phyloP scores from a whole-genome alignment of 2,329 filamentous ascomycete species.

The Corinectria fuckeliana region DNA sequence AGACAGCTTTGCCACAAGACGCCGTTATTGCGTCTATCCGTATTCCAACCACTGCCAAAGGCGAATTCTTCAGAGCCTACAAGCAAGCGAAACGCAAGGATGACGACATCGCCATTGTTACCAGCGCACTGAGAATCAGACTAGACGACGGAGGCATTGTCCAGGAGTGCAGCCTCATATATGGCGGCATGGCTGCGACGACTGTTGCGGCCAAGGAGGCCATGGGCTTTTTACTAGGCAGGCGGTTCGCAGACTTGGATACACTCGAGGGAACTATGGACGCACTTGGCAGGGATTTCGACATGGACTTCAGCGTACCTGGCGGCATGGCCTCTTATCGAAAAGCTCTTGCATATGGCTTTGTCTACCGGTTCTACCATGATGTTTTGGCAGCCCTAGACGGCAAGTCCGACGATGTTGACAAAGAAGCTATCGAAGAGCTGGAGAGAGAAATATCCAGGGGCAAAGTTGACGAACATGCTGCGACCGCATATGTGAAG shows the following conservation, averaged over 20 bases:
- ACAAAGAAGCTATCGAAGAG: constrained; percentile 79
- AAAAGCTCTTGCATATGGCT: constrained; percentile 86
- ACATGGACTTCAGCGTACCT: constrained; percentile 87
- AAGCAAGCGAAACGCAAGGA: constrained; percentile 98
- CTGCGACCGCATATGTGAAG: constrained; percentile 79
- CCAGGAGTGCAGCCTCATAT: constrained; percentile 79
- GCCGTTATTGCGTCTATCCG: constrained; percentile 85
- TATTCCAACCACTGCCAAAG: constrained; percentile 80
- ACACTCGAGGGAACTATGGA: constrained; percentile 91
- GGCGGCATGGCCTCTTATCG: constrained; percentile 98
- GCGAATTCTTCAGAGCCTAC: constrained; percentile 87
- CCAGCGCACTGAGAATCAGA: constrained; percentile 78
- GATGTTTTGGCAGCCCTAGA: constrained; percentile 75
- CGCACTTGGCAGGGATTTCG: constrained; percentile 87
- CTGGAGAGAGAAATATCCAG: constrained; percentile 84
- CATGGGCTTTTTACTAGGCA: constrained; percentile 75
- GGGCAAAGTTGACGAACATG: constrained; percentile 78
- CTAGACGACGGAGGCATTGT: constrained; percentile 74
- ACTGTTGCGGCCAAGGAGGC: constrained; percentile 87
- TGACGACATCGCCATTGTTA: constrained; percentile 98
- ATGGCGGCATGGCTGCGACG: constrained; percentile 93
- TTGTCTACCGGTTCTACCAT: constrained; percentile 98
- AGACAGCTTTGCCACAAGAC: constrained; percentile 80
- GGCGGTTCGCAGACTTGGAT: constrained; percentile 77
- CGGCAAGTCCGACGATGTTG: constrained; percentile 55